A percentile compares a stretch with the other conserved stretches of the same genome.
These are phyloP conservation scores for Marasmius fiardii DNA, from an alignment of 1,284 basidiomycete genomes.

Conservation along the genomic window DNA sequence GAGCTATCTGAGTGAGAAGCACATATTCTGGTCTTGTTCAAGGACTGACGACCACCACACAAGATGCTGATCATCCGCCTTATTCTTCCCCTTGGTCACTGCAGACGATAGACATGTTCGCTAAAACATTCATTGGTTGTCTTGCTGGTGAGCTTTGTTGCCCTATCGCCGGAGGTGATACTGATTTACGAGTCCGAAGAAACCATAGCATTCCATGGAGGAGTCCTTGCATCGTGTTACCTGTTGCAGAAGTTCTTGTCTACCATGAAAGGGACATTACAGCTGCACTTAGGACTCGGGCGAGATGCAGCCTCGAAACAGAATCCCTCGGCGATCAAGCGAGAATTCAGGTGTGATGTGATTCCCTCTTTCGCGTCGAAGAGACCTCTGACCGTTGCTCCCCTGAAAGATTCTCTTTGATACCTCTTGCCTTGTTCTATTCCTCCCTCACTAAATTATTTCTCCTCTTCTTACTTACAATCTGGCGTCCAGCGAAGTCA, in stretches of 20 bases:
- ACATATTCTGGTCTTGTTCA: neutral
- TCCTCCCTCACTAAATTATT: conserved; percentile 87
- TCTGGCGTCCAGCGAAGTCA: conserved; percentile 64
- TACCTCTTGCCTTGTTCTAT: conserved; percentile 81
- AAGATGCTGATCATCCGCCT: conserved; percentile 34
- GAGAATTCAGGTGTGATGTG: conserved; percentile 50
- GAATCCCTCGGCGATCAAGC: conserved; percentile 48
- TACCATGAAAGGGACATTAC: neutral
- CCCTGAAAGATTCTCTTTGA: conserved; percentile 58
- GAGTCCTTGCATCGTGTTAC: conserved; percentile 57
- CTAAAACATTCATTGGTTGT: conserved; percentile 61
- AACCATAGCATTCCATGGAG: conserved; percentile 67
- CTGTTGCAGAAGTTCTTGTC: conserved; percentile 43
- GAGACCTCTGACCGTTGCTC: neutral
- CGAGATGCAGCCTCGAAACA: conserved; percentile 18
- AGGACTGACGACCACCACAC: neutral
- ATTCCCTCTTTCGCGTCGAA: neutral
- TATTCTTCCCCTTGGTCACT: conserved; percentile 42
- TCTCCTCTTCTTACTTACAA: conserved; percentile 76
- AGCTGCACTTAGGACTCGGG: conserved; percentile 20
- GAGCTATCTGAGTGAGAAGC: conserved; percentile 57
- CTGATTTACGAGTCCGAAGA: conserved; percentile 36
- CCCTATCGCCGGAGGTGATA: neutral
- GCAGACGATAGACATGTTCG: conserved; percentile 46
- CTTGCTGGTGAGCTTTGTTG: conserved; percentile 42